Evolutionary conservation across 2,329 filamentous ascomycete species (phyloP).

Genomic region (Paracamarosporium sp.): DNA sequence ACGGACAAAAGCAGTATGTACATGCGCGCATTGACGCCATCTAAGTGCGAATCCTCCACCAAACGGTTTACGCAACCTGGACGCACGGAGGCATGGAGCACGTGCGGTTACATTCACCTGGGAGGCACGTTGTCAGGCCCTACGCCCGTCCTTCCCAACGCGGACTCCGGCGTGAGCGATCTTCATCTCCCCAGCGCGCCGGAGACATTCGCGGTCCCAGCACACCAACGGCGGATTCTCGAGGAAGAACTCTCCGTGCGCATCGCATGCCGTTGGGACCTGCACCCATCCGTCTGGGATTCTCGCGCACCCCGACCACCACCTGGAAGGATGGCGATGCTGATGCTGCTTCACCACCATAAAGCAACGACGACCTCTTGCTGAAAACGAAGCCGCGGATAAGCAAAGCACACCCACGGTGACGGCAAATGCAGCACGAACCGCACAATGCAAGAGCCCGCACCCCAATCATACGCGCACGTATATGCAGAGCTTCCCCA

Average conservation of each 20-base stretch:
- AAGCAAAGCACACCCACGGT: too few species aligned
- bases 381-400: too few species aligned
- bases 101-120: slow-evolving; percentile 2
- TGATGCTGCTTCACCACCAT: too few species aligned
- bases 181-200: too few species aligned
- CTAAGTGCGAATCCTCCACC: background rate
- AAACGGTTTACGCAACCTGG: background rate
- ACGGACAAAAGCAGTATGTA: background rate
- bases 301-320: background rate
- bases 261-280: background rate
- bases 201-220: background rate
- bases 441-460: background rate
- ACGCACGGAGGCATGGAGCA: background rate
- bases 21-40: slow-evolving; percentile 1
- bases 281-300: background rate
- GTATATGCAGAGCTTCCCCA: background rate
- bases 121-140: background rate
- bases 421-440: too few species aligned
- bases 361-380: background rate
- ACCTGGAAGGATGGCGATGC: background rate
- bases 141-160: background rate
- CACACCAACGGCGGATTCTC: background rate
- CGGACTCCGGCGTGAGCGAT: background rate
- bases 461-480: background rate
- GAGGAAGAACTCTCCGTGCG: background rate